Base-by-base conservation (phyloP, 192 early-diverging fungal species). In the Coemansia pectinata region DNA sequence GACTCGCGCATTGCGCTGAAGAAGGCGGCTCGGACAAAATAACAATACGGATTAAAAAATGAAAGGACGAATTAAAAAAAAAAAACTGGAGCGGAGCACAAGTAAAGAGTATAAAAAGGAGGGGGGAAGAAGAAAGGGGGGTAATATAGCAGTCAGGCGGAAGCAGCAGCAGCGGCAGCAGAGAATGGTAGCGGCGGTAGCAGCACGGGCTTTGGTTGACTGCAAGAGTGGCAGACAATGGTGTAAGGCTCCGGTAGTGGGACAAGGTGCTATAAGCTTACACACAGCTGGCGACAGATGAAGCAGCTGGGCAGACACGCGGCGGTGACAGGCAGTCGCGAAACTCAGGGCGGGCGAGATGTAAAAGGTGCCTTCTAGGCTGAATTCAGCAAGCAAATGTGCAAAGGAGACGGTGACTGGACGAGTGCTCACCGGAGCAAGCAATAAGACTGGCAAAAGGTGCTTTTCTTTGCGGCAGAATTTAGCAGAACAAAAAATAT, bases 1-100 rank as follows among this genome's bases (percentile, higher is more conserved):
- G 91, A 90, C 77, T 94, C 90, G 74, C 92, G 88, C 91, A 92
- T 92, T 69, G 59, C 36, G 59, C 59, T 19, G 44, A 29, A 61
- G 10, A 61, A n/a, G 19, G 36, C 17, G 31, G 7, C 34, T 59
- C 38, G 14, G 33, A 17, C 57, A 59, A 34, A 58, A 17, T 19
- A 58, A 2, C 12, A 57, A 15, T 31, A 27, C 39, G 57, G 19
- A 62, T 29, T 53, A 59, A 19, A 31, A 34, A 34, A 36, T 27
- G 50, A 27, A 9, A 29, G 8, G 10, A 25, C 17, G 11, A 53
- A 74, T 41, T 41, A 41, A 40, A 70, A 48, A 48, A 57, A 25
- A 45, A 33, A 67, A 59, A 25, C 34, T 27, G 57, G 42, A 39
- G 42, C 55, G 53, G 6, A 67, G 65, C 19, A 44, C 33, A 41